Evolutionary conservation across 352 stramenopile species (phyloP).

Genomic region (Phytopythium boreale): DNA sequence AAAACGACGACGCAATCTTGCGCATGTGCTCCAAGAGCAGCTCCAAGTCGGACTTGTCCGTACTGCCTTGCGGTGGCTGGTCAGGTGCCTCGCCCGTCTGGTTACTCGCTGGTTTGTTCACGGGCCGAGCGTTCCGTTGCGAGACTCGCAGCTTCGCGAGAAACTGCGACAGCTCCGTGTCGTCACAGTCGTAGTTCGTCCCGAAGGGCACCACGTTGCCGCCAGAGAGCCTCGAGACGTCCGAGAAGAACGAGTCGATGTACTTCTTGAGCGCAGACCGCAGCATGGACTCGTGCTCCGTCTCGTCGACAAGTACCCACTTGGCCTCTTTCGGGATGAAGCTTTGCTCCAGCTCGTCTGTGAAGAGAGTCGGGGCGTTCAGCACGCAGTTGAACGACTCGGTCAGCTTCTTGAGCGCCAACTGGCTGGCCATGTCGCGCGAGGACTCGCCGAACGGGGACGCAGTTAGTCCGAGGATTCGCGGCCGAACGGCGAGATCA

Average conservation of each 20-base stretch:
- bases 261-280: constrained; percentile 40
- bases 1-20: constrained; percentile 47
- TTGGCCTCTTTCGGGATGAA: constrained; percentile 58
- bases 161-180: constrained; percentile 52
- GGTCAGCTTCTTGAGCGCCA: constrained; percentile 34
- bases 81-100: not conserved
- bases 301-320: constrained; percentile 51
- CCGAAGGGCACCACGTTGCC: constrained; percentile 39
- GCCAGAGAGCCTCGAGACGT: constrained; percentile 21
- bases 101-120: not conserved
- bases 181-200: constrained; percentile 46
- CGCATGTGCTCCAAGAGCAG: constrained; percentile 43
- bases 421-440: constrained; percentile 28
- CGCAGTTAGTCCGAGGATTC: constrained; percentile 62
- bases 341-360: constrained; percentile 36
- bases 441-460: constrained; percentile 69
- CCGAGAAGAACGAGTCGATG: constrained; percentile 35
- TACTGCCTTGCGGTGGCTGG: not conserved
- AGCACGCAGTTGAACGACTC: constrained; percentile 45
- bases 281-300: constrained; percentile 29
- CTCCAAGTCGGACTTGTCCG: constrained; percentile 27
- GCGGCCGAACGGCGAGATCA: constrained; percentile 24
- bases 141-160: constrained; percentile 35
- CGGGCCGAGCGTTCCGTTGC: constrained; percentile 5
- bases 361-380: constrained; percentile 59